phyloP scores from a whole-genome alignment of 2,329 filamentous ascomycete genomes.

The Camillea tinctor region DNA sequence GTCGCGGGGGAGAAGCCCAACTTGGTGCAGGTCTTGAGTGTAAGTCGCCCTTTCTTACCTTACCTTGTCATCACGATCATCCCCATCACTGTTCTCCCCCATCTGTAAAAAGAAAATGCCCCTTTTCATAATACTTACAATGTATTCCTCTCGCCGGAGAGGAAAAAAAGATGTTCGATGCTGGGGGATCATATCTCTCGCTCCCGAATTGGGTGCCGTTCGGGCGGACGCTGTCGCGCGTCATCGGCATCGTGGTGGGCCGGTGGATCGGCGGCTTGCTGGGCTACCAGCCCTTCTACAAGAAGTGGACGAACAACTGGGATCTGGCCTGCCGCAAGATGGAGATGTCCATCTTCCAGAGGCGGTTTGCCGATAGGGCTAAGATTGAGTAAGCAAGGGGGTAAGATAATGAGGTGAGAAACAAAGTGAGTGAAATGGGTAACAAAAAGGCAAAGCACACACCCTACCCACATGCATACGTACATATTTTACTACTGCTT shows the following conservation, averaged over 20 bases:
- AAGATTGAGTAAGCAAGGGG: slow-evolving; percentile 3
- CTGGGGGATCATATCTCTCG: slow-evolving; percentile 37
- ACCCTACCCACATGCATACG: no score
- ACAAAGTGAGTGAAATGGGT: no score
- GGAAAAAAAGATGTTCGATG: slow-evolving; percentile 41
- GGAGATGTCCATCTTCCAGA: slow-evolving; percentile 29
- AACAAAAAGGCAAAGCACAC: no score
- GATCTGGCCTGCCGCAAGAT: slow-evolving; percentile 35
- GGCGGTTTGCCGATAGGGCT: slow-evolving; percentile 22
- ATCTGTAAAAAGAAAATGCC: no score
- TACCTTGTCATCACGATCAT: not conserved
- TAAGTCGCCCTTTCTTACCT: slow-evolving; percentile 13
- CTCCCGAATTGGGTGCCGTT: slow-evolving; percentile 39
- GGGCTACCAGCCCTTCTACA: slow-evolving; percentile 38
- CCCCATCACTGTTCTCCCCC: not conserved
- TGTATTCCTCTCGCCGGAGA: no score
- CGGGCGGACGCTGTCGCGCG: slow-evolving; percentile 25
- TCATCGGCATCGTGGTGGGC: slow-evolving; percentile 34
- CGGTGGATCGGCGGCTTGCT: slow-evolving; percentile 38
- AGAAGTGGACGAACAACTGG: slow-evolving; percentile 39
- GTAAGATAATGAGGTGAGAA: no score
- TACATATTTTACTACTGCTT: no score
- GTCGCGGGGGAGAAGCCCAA: slow-evolving; percentile 24
- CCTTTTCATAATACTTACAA: no score
- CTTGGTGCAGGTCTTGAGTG: slow-evolving; percentile 29